Evolutionary conservation across 2,329 filamentous ascomycete genomes (phyloP), one percentile per base, ranked within the genome.

Genomic region (Sporothrix pallida): DNA sequence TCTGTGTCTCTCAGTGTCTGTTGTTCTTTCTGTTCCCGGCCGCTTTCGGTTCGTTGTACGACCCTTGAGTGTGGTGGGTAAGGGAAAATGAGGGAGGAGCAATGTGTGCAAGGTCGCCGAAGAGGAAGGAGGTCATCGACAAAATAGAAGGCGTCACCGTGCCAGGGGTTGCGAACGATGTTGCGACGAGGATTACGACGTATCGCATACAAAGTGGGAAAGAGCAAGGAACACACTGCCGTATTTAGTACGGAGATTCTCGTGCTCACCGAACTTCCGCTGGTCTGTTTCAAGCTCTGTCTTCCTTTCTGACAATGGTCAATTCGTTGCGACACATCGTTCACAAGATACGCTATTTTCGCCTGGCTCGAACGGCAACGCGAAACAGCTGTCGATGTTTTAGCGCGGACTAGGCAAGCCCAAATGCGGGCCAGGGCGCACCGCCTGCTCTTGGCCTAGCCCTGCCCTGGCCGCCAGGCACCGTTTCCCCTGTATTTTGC

Each of bases 351-450:
- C 44, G 17, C 56, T 31, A 60, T 60, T 12, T 31, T 60, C 56
- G 20, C 20, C 20, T 31, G 65, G 63, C 42, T 44, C 44, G 17
- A 70, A 58, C 37, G 52, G 52, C 68, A 46, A 70, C 50, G 52
- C 68, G 52, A 70, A 70, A 70, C 68, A 70, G 31, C 52, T 70
- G 26, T 70, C 48, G 67, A 44, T 70, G 50, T 44, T 70, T 70
- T 70, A 70, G 68, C 52, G 52, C 52, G 52, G 50, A 31, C 67
- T 54, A 50, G 63, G 44, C 67, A 56, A 42, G 67, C 50, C 63
- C 42, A 44, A 56, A 56, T 56, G 31, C 50, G 52, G 68, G 68
- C 52, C 52, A 58, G 68, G 68, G 50, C 50, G 68, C 31, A 37
- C 13, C 62, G 42, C 42, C 37, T 48, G 12, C 62, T n/a, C 62